Conservation (phyloP, 345 rosid species). For the Hevea brasiliensis region DNA sequence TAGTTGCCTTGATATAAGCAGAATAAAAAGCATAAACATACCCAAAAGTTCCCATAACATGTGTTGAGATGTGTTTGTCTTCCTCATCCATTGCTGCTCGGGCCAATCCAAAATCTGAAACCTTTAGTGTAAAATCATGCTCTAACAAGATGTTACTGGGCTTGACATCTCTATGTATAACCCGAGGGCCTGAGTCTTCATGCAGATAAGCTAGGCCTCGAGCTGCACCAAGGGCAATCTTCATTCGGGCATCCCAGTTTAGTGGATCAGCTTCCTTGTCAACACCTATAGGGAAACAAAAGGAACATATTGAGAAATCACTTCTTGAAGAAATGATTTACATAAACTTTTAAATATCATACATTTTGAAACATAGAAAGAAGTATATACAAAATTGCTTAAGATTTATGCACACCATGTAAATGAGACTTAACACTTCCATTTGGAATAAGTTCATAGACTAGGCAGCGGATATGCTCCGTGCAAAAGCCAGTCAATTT, state of each 20-base stretch:
- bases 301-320: conserved; percentile 1
- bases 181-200: conserved; percentile 71
- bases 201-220: conserved; percentile 76
- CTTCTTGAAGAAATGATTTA: background rate
- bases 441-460: conserved; percentile 69
- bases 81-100: conserved; percentile 65
- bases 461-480: conserved; percentile 48
- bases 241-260: conserved; percentile 72
- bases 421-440: conserved; percentile 73
- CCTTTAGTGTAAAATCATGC: conserved; percentile 67
- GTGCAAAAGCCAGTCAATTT: conserved; percentile 60
- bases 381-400: background rate
- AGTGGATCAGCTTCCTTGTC: conserved; percentile 53
- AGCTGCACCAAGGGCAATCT: conserved; percentile 76
- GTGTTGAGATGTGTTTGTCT: conserved; percentile 61
- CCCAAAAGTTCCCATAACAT: conserved; percentile 89
- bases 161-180: conserved; percentile 72
- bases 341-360: background rate
- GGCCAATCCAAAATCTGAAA: conserved; percentile 81
- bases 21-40: conserved; percentile 25
- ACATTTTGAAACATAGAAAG: background rate
- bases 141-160: conserved; percentile 73
- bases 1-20: background rate
- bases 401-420: conserved; percentile 44
- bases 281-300: conserved; percentile 36